Evolutionary conservation across 192 early-diverging fungal species (phyloP).

Genomic region (Coemansia guatemalensis): DNA sequence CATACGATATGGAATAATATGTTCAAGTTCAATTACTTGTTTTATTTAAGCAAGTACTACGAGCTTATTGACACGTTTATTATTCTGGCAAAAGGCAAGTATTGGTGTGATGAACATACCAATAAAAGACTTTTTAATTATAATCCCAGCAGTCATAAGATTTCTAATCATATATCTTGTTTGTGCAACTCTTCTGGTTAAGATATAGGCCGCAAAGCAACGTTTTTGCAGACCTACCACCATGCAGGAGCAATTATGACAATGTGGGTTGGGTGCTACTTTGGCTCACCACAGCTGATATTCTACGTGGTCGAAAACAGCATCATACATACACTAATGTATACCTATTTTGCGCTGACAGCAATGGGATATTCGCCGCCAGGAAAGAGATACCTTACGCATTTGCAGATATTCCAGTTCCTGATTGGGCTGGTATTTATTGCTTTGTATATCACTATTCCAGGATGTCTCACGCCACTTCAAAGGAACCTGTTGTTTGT

Average conservation of each 20-base stretch:
- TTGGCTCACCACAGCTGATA: slow-evolving; percentile 76
- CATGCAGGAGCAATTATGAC: slow-evolving; percentile 86
- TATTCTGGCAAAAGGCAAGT: slow-evolving; percentile 68
- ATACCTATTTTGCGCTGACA: slow-evolving; percentile 76
- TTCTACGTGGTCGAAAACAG: slow-evolving; percentile 80
- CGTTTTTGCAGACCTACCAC: slow-evolving; percentile 85
- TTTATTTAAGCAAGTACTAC: slow-evolving; percentile 89
- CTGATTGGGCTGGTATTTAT: slow-evolving; percentile 69
- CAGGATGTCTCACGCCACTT: slow-evolving; percentile 59
- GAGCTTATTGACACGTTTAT: slow-evolving; percentile 88
- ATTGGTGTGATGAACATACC: background rate
- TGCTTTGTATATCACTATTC: slow-evolving; percentile 64
- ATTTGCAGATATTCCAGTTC: slow-evolving; percentile 87
- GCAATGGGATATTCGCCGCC: slow-evolving; percentile 73
- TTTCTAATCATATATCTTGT: background rate
- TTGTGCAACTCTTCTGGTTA: background rate
- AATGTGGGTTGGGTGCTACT: slow-evolving; percentile 86
- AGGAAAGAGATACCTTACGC: slow-evolving; percentile 79
- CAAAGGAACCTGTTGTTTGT: slow-evolving; percentile 65
- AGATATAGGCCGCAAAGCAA: slow-evolving; percentile 60
- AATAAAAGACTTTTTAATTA: background rate
- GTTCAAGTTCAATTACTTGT: slow-evolving; percentile 81
- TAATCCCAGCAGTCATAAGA: background rate
- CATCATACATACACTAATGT: slow-evolving; percentile 88
- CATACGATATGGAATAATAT: slow-evolving; percentile 70